Evolutionary conservation across 345 rosid genomes (phyloP).

Genomic region (Citrus cavaleriei): DNA sequence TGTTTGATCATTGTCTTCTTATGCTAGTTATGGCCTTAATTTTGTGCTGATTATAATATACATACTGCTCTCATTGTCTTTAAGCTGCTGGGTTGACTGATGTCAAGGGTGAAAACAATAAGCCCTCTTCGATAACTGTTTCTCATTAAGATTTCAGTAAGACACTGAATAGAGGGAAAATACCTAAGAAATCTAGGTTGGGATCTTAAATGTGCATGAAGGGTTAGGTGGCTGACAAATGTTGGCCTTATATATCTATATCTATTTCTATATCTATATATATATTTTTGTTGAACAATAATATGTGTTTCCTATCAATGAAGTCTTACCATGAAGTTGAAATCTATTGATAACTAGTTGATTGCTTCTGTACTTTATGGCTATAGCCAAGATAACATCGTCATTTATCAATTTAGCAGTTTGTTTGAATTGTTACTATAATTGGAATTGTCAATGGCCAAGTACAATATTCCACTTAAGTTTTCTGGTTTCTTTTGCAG

Average conservation of each 20-base stretch:
- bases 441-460: not conserved
- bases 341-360: not conserved
- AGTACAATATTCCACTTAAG: not conserved
- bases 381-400: not conserved
- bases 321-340: not conserved
- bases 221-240: not conserved
- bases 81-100: not conserved
- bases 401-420: not conserved
- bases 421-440: conserved; percentile 1
- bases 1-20: not conserved
- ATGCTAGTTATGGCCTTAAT: not conserved
- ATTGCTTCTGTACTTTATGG: not conserved
- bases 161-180: not conserved
- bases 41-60: not conserved
- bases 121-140: not conserved
- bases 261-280: too few species aligned
- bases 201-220: not conserved
- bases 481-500: conserved; percentile 48
- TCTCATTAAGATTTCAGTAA: not conserved
- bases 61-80: not conserved
- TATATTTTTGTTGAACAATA: not conserved
- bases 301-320: not conserved
- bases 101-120: not conserved
- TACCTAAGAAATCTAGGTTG: not conserved
- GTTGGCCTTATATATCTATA: not conserved